Conservation (phyloP, 164 flowering plant genomes). For the Amborella trichopoda region DNA sequence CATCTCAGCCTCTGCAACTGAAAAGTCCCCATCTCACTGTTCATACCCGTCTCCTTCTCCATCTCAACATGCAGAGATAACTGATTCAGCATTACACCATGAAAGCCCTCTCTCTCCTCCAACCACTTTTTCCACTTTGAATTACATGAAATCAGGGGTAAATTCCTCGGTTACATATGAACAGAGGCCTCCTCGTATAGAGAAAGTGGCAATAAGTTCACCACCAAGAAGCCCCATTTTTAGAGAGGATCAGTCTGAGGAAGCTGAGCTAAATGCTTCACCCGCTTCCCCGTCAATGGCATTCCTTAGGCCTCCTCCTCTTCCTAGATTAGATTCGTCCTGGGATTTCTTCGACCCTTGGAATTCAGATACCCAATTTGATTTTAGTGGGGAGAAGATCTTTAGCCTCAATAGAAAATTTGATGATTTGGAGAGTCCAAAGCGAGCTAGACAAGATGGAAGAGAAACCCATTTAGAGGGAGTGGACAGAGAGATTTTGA, state of each 20-base stretch:
- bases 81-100: constrained; percentile 35
- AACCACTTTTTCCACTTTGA: constrained; percentile 29
- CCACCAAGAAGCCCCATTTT: too few species aligned
- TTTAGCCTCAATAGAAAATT: constrained; percentile 17
- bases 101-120: constrained; percentile 41
- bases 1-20: constrained; percentile 46
- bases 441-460: constrained; percentile 16
- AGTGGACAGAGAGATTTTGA: constrained; percentile 7
- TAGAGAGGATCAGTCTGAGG: too few species aligned
- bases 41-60: constrained; percentile 77
- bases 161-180: too few species aligned
- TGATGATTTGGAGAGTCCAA: constrained; percentile 21
- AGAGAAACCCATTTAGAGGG: constrained; percentile 1
- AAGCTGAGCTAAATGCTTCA: too few species aligned
- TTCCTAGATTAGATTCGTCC: constrained; percentile 36
- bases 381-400: constrained; percentile 29
- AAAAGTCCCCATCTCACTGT: constrained; percentile 61
- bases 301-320: constrained; percentile 51
- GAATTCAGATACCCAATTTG: constrained; percentile 35
- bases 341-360: constrained; percentile 82
- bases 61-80: constrained; percentile 35
- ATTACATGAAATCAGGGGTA: constrained; percentile 53
- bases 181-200: too few species aligned
- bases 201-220: too few species aligned
- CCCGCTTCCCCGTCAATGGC: constrained; percentile 51